These are phyloP conservation scores for Filosporella fistucella DNA, from an alignment of 495 filamentous ascomycete genomes.

Conservation along the genomic window DNA sequence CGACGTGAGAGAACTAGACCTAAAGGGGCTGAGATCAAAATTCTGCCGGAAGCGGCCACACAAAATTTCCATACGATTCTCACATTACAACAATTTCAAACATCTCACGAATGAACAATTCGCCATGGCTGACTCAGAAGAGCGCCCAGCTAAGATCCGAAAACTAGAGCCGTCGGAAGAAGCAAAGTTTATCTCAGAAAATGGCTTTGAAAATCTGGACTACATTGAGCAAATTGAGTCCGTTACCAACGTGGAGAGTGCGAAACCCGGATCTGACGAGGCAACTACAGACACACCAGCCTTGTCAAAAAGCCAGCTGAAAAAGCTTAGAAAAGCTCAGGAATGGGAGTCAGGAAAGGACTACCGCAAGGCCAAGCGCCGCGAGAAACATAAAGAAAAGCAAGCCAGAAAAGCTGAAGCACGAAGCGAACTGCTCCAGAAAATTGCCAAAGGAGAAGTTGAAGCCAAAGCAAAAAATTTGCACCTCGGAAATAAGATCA, in stretches of 20 bases:
- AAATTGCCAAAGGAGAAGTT: constrained; percentile 36
- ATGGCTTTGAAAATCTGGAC: neutral
- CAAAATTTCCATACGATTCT: neutral
- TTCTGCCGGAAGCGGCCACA: constrained; percentile 14
- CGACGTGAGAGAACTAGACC: constrained; percentile 9
- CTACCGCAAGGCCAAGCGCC: constrained; percentile 64
- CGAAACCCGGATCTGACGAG: too few relatives aligned
- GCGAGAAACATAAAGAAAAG: constrained; percentile 63
- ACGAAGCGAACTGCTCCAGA: constrained; percentile 32
- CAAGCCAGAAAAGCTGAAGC: constrained; percentile 50
- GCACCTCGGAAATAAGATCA: constrained; percentile 18
- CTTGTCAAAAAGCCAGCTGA: constrained; percentile 77
- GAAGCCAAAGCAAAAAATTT: constrained; percentile 29
- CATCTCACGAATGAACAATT: neutral
- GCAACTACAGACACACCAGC: constrained; percentile 26
- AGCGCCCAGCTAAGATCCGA: constrained; percentile 22
- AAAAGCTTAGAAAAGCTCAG: constrained; percentile 62
- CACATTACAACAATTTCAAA: constrained; percentile 1
- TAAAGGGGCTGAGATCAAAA: neutral
- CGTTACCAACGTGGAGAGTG: constrained; percentile 1
- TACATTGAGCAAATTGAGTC: too few relatives aligned
- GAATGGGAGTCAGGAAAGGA: constrained; percentile 65
- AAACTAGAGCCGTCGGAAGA: constrained; percentile 13
- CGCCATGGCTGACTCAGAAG: constrained; percentile 22
- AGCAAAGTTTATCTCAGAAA: neutral